Conservation (phyloP, 116 monocot genomes). For the Papilionanthe hybrid region DNA sequence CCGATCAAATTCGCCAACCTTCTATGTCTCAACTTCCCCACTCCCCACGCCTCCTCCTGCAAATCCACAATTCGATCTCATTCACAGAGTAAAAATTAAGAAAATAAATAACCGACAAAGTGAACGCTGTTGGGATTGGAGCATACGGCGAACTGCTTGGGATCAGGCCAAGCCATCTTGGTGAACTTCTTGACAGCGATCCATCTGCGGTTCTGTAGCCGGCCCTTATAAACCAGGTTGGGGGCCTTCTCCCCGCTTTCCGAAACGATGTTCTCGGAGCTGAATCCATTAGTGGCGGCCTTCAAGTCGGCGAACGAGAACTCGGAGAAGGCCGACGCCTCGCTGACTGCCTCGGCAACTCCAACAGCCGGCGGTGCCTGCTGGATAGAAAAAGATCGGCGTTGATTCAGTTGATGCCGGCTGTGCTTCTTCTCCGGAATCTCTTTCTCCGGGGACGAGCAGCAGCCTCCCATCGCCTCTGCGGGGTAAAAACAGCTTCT, state of each 20-base stretch:
- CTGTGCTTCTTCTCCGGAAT: slow-evolving; percentile 25
- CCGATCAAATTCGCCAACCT: slow-evolving; percentile 95
- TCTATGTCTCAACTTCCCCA: slow-evolving; percentile 70
- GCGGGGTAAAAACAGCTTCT: not conserved
- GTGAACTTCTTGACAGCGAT: slow-evolving; percentile 98
- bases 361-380: slow-evolving; percentile 1
- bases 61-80: slow-evolving; percentile 3
- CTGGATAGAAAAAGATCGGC: slow-evolving; percentile 25
- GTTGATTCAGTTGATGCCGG: slow-evolving; percentile 14
- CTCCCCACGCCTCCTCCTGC: slow-evolving; percentile 86
- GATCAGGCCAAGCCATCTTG: slow-evolving; percentile 90
- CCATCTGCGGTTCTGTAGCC: slow-evolving; percentile 57
- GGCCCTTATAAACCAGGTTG: slow-evolving; percentile 82
- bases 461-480: slow-evolving; percentile 42
- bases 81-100: not conserved
- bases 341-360: slow-evolving; percentile 19
- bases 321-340: slow-evolving; percentile 53
- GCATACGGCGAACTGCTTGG: slow-evolving; percentile 83
- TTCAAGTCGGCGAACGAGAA: slow-evolving; percentile 70
- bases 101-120: not conserved
- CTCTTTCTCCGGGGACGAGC: slow-evolving; percentile 22
- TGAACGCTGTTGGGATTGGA: not conserved
- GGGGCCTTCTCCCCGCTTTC: slow-evolving; percentile 87
- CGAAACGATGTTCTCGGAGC: slow-evolving; percentile 78
- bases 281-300: slow-evolving; percentile 63